Evolutionary conservation across 768 basidiomycete species (phyloP), one percentile per base, ranked within the genome.

Genomic region (Amanita inopinata): DNA sequence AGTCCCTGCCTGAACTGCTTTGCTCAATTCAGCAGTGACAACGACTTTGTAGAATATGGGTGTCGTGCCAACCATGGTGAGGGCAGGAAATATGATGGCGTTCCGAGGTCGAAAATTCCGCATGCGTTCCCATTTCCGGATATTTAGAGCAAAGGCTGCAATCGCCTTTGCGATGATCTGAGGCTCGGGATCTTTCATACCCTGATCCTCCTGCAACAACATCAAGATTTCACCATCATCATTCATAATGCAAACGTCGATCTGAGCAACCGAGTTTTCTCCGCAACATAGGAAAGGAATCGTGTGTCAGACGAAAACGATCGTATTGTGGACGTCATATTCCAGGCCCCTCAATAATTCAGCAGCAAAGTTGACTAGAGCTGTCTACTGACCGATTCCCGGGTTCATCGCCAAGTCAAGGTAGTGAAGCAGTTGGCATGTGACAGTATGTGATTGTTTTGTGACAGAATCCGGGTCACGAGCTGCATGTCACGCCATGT

Each of bases 141-240:
- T 55, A 39, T 58, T 55, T 15, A 48, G 43, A 20, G 49, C 47
- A 48, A 53, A 58, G 33, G 59, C 59, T 17, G 59, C 55, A 28
- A 60, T 56, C 17, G 57, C 54, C 46, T 52, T 54, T 38, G 59
- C 55, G 12, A 57, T 53, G 23, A 60, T 50, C 45, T 59, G 59
- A 45, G 59, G 51, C 49, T 60, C 58, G 18, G 59, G 54, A 45
- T 60, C 55, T 22, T 43, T 49, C 46, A 40, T 37, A 37, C 53
- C 47, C 42, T 55, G 48, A 35, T 49, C 55, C 23, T 56, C 45
- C 43, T 51, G 52, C 36, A 53, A 20, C 43, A 58, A 33, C 35
- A 58, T 48, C 31, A 53, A 45, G 40, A 55, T 47, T 24, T 51
- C 52, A 40, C n/a, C n/a, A n/a, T 49, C 25, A 40, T 51, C 43